Base-by-base conservation (phyloP, 352 stramenopile species). In the Globisporangium recalcitrans region DNA sequence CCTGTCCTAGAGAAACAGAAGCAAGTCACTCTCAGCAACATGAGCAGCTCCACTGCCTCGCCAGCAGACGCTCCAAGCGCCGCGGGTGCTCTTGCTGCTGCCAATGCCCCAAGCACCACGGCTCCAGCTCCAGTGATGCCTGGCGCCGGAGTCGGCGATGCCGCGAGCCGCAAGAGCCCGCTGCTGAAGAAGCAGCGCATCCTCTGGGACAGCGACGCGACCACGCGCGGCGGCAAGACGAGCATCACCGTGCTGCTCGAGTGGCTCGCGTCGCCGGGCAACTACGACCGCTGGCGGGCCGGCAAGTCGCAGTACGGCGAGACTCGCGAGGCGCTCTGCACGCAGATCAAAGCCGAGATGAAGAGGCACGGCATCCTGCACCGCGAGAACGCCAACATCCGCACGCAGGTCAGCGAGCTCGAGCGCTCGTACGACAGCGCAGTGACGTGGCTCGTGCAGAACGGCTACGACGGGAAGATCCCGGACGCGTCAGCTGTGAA, bases 351-450 rank as follows among this genome's bases (percentile, higher is more conserved):
- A 64, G 65, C 64, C 29, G 52, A 69, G 51, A 87, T 91, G 82
- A 58, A 72, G 31, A 75, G 65, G 54, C 69, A 88, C 59, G 82
- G 79, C 49, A 88, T 91, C 59, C 52, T 68, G 58, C 82, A 91
- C 62, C 71, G 82, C 38, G 80, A 88, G 69, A 91, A 91, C 62
- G 79, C 79, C 70, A 89, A 91, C 69, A 89, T 91, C 62, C 82
- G 82, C 64, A 91, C 79, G 58, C 79, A 91, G 70, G 87, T 91
- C 64, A 88, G 76, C 65, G 82, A 91, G 68, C 69, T 89, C 16
- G 79, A 91, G 69, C 74, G 82, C 49, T 73, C 74, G 8, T 91
- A 84, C 65, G 74, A 86, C 52, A 59, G 64, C 3, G 80, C 82
- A 16, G 69, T 82, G 22, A 64, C 53, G 9, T 91, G 79, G 82